Percentiles rank a stretch among this genome's conserved stretches.
These are phyloP conservation scores for Cruciata laevipes DNA, from an alignment of 257 asterid genomes.

Conservation along the genomic window DNA sequence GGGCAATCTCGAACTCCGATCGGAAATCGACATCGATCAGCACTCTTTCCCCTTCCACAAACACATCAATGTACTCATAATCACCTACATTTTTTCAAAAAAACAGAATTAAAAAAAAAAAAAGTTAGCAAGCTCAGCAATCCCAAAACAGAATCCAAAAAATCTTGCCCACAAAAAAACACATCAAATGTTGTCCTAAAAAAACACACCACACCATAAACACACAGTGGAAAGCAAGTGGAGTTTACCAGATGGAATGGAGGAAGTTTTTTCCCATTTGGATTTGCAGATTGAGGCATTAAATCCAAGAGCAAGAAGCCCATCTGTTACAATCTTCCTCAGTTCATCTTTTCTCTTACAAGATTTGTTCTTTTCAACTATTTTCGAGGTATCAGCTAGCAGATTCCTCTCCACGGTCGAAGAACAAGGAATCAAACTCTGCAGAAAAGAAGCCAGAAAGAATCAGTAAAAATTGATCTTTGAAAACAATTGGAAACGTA, in stretches of 20 bases:
- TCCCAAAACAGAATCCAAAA: not conserved
- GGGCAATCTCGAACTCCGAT: conserved; percentile 85
- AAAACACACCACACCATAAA: not conserved
- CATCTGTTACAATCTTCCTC: conserved; percentile 58
- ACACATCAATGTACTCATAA: conserved; percentile 81
- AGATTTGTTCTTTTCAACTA: conserved; percentile 65
- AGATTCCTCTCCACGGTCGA: conserved; percentile 66
- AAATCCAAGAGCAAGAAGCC: conserved; percentile 51
- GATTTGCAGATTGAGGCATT: conserved; percentile 77
- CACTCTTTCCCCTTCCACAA: conserved; percentile 51
- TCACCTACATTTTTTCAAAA: conserved; percentile 45
- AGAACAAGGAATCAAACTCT: conserved; percentile 76
- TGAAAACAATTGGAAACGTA: not conserved
- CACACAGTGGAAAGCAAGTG: not conserved
- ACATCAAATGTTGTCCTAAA: not conserved
- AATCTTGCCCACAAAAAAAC: not conserved
- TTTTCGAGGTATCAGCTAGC: conserved; percentile 65
- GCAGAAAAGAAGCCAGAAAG: conserved; percentile 11
- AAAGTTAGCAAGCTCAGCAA: not conserved
- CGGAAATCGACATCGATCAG: conserved; percentile 78
- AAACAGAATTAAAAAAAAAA: not conserved
- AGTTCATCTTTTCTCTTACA: conserved; percentile 58
- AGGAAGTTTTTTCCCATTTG: conserved; percentile 75
- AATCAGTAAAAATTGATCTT: conserved; percentile 10
- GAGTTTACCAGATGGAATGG: conserved; percentile 73